Base-by-base conservation (phyloP, 805 yeast genomes). In the Danielia oregonensis region DNA sequence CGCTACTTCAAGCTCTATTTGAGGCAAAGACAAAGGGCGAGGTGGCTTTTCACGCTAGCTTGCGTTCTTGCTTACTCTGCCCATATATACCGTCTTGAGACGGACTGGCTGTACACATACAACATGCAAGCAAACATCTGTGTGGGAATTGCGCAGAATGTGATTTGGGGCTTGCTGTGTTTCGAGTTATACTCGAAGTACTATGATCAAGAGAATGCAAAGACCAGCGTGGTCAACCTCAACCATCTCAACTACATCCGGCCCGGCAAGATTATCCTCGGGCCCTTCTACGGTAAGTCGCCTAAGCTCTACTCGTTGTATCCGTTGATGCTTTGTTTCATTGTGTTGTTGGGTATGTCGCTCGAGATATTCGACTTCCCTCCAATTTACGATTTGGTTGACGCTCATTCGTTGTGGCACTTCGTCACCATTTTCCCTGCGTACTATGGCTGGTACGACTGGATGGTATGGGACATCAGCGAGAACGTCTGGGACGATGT, bases 51-150 rank as follows among this genome's bases (percentile, higher is more conserved):
- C 32, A 57, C 74, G 0, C 28, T 54, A 0, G 36, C 60, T 0
- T 77, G 86, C 34, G 36, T 68, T 0, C 37, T 63, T 0, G 72
- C 83, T 18, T 87, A 85, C 45, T 15, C 66, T 1, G 62, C 66
- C 11, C 98, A 91, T 57, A 65, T 93, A 9, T 53, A 73, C 22
- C 70, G 91, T 40, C 63, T 93, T 22, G 63, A 73, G 10, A 55
- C 74, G 8, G 82, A 82, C 46, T 91, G 96, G 91, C 83, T 87
- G 38, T 91, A 91, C 60, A 81, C 94, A 2, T 93, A 93, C 57
- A 91, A 91, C 61, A 91, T 93, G 97, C 72, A 76, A 44, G 95
- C 93, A 17, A 91, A 93, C 51, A 79, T 93, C 2, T 57, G 72
- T 0, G 73, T 87, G 33, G 98, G 97, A 0, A 37, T 88, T 3